Base-by-base conservation (phyloP, 306 rosid genomes). In the Begonia loranthoides region DNA sequence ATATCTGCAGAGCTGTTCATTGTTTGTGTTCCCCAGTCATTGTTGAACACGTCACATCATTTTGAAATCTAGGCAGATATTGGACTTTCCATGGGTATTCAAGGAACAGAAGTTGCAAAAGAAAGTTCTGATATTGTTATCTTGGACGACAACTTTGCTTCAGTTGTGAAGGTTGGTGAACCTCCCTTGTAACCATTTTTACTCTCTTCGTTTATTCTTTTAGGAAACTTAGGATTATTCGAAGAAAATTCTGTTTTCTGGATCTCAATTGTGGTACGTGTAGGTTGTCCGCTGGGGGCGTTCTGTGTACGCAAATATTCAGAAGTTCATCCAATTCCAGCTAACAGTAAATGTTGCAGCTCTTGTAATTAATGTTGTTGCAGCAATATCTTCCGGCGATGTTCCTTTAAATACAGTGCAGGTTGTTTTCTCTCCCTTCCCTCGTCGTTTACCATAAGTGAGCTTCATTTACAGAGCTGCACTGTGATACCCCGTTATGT, bases 261-360 rank as follows among this genome's bases (percentile, higher is more conserved):
- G 36, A 28, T 7, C 36, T 28, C 36, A 28, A 28, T 28, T 28
- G 0, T 28, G 36, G 36, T 61, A 41, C 49, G 28, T 58, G 48
- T 68, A 90, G 97, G 97, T 90, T 76, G 97, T 90, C 56, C 90
- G 95, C 41, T 90, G 97, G 97, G 97, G 97, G 54, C 95, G 97
- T 50, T 90, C 97, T 70, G 97, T 90, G 13, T 90, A 85, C 73
- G 95, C 97, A 60, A 90, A 90, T 64, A 85, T 90, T 72, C 97
- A 90, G 75, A 90, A 90, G 64, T 90, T 90, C 68, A 90, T 90
- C 67, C 97, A 90, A 70, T 90, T 90, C 71, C 97, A 85, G 72
- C 95, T 90, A 41, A 90, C 97, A 4, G 97, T 90, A 48, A 90
- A 90, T 59, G 97, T 82, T 54, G 97, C 95, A 55, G 97, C 97